Evolutionary conservation across 2,329 filamentous ascomycete species (phyloP).

Genomic region (Parasarocladium wereldwijsianum): DNA sequence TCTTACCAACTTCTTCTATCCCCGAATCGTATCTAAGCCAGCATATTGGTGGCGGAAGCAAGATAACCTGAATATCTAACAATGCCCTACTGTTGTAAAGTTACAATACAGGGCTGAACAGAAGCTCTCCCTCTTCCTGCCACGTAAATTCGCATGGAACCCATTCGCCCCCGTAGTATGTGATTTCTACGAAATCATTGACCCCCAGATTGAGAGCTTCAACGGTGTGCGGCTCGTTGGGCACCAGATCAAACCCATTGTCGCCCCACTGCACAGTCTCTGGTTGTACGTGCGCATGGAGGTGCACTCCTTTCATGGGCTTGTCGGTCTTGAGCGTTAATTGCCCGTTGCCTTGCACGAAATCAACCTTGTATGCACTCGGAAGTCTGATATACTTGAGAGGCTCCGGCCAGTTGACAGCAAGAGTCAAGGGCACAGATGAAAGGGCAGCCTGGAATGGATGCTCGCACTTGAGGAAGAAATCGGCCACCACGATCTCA

Average conservation of each 20-base stretch:
- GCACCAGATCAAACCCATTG: slow-evolving; percentile 1
- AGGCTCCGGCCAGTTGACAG: slow-evolving; percentile 1
- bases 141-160: too few relatives aligned
- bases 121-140: too few relatives aligned
- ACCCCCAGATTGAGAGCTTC: neutral
- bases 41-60: too few relatives aligned
- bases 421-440: neutral
- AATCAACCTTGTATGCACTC: neutral
- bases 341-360: neutral
- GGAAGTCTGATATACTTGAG: slow-evolving; percentile 2
- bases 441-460: neutral
- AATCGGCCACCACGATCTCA: slow-evolving; percentile 1
- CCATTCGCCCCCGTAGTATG: slow-evolving; percentile 3
- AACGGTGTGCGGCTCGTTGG: neutral
- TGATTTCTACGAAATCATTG: neutral
- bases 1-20: too few relatives aligned
- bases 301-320: slow-evolving; percentile 1
- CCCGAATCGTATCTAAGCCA: too few relatives aligned
- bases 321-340: neutral
- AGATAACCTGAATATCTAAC: too few relatives aligned
- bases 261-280: neutral
- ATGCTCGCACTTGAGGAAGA: neutral
- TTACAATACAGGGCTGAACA: too few relatives aligned
- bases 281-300: neutral
- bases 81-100: too few relatives aligned